Evolutionary conservation across 441 rosid species (phyloP), one percentile per base, ranked within the genome.

Genomic region (Aquilaria agallochum): DNA sequence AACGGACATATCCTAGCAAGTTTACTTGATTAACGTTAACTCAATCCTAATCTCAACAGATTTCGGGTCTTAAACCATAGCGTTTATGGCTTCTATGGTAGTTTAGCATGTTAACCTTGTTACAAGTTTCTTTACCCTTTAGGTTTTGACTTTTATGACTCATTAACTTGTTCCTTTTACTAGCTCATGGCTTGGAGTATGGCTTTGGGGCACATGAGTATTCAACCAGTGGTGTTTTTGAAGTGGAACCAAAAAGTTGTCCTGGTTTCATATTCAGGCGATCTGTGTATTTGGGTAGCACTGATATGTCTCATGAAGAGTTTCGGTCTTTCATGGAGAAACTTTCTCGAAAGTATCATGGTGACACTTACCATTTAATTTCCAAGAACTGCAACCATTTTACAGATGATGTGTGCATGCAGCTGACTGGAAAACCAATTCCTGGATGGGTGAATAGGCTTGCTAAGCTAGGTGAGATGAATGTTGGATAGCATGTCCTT

Each of bases 371-470:
- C 68, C 98, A 87, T 85, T 81, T 95, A 87, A 89, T 95, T 73
- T 90, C 95, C 64, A 95, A 95, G 86, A 95, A 95, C 67, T 95
- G 98, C 83, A 95, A 95, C 78, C 99, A 92, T 85, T 95, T 95
- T 64, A 82, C 98, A 0, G 84, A 89, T 66, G 97, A 95, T 65
- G 95, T 88, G 20, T 82, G 91, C 70, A 40, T 59, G 75, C 83
- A 64, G 68, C 76, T 90, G 55, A 88, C 89, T 5, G 97, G 99
- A 70, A 90, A 88, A 76, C 77, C 86, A 49, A 87, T 88, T 69
- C 99, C 99, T 27, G 96, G 96, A 71, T 95, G 97, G 98, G 84
- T 95, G 59, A 95, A 88, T 75, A 84, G 99, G 30, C 78, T 95
- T 64, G 99, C 99, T 62, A 78, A 87, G 59, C 61, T 88, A 65